These are phyloP conservation scores for Rugosomyces carneus DNA, from an alignment of 1,284 basidiomycete genomes.

Conservation along the genomic window DNA sequence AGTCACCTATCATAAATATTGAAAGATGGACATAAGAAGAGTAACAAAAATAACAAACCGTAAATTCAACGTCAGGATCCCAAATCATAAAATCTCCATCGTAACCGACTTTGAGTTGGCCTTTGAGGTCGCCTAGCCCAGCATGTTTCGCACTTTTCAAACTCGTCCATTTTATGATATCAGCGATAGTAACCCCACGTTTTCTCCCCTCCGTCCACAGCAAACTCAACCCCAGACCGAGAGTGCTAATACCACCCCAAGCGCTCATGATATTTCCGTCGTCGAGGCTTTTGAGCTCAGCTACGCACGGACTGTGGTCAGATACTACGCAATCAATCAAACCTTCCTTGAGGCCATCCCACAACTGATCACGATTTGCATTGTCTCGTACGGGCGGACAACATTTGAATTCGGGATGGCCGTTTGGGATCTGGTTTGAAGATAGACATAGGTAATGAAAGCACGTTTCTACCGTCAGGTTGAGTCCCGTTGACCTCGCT, in stretches of 20 bases:
- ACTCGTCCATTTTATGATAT: conserved; percentile 73
- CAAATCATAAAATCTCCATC: conserved; percentile 87
- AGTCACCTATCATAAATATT: conserved; percentile 49
- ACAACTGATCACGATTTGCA: conserved; percentile 66
- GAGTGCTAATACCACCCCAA: conserved; percentile 89
- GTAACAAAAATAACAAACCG: conserved; percentile 37
- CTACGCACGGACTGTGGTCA: conserved; percentile 88
- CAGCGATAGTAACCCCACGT: conserved; percentile 50
- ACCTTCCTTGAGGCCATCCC: conserved; percentile 76
- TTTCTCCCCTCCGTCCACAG: conserved; percentile 76
- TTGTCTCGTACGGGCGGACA: conserved; percentile 86
- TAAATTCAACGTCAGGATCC: conserved; percentile 63
- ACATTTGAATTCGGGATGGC: conserved; percentile 84
- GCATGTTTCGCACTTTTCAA: conserved; percentile 72
- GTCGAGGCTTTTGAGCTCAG: conserved; percentile 76
- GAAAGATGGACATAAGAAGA: not conserved
- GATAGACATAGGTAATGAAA: conserved; percentile 86
- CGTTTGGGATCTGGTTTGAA: conserved; percentile 59
- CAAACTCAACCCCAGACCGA: conserved; percentile 82
- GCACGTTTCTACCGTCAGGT: conserved; percentile 88
- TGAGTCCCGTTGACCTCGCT: conserved; percentile 58
- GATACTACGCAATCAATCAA: conserved; percentile 88
- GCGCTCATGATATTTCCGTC: conserved; percentile 79
- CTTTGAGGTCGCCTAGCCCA: conserved; percentile 65
- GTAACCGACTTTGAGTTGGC: conserved; percentile 61